Conservation (phyloP, 2,329 filamentous ascomycete species). For the Colletotrichum sp. region DNA sequence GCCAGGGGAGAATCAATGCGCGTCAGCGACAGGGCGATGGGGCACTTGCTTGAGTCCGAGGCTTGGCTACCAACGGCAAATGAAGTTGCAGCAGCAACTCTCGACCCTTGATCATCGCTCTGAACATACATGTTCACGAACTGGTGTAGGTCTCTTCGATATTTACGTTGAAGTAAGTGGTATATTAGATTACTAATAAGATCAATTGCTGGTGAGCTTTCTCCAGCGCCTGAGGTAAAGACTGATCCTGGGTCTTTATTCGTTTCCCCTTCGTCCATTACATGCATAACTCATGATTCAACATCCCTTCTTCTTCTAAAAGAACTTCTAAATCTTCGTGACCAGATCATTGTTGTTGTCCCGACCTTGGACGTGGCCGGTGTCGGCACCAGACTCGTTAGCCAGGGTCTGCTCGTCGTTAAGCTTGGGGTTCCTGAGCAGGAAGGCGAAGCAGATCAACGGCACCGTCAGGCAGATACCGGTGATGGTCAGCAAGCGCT, state of each 20-base stretch:
- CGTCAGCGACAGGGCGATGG: not conserved
- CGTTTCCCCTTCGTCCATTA: not conserved
- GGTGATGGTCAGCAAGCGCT: conserved; percentile 51
- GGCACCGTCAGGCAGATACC: conserved; percentile 55
- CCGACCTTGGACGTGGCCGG: not conserved
- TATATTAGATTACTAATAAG: not conserved
- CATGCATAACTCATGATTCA: not conserved
- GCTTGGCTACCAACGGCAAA: not conserved
- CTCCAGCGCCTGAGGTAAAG: not conserved
- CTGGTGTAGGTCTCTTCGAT: not conserved
- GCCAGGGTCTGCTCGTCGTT: conserved; percentile 49
- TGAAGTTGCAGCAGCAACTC: not conserved
- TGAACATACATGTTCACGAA: not conserved
- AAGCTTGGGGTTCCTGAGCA: conserved; percentile 50
- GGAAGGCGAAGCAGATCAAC: conserved; percentile 47
- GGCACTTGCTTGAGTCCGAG: not conserved
- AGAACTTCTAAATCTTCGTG: not conserved
- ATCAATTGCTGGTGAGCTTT: not conserved
- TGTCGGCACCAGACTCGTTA: conserved; percentile 23
- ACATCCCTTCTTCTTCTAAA: not conserved
- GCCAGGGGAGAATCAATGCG: not conserved
- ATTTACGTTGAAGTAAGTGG: not conserved
- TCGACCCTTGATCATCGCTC: not conserved
- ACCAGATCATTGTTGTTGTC: not conserved
- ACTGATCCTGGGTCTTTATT: not conserved